Evolutionary conservation across 1,284 basidiomycete genomes (phyloP).

Genomic region (Moesziomyces aphidis): DNA sequence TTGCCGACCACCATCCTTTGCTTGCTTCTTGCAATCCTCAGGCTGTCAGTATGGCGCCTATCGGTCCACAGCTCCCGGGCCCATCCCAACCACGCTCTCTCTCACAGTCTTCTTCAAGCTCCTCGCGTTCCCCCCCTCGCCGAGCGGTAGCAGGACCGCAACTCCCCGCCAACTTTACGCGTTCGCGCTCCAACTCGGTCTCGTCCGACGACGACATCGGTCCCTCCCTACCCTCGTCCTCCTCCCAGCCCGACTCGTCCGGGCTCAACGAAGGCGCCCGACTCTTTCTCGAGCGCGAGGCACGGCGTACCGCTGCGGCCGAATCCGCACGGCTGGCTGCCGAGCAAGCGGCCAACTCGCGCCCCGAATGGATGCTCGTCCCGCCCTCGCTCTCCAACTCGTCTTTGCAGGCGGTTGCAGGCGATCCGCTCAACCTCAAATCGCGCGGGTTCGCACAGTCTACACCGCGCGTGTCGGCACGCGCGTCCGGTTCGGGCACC

Average conservation of each 20-base stretch:
- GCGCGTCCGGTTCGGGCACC: constrained; percentile 7
- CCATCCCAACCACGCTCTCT: constrained; percentile 13
- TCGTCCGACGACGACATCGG: constrained; percentile 12
- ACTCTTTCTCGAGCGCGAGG: constrained; percentile 44
- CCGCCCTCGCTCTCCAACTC: constrained; percentile 43
- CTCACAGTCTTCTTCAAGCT: constrained; percentile 12
- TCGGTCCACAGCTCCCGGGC: constrained; percentile 13
- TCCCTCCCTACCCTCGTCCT: constrained; percentile 14
- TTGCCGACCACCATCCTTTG: background rate
- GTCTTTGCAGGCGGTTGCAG: constrained; percentile 29
- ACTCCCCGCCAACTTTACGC: constrained; percentile 22
- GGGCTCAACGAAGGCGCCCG: constrained; percentile 23
- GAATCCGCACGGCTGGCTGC: constrained; percentile 25
- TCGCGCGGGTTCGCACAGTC: constrained; percentile 59
- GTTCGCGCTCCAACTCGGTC: constrained; percentile 18
- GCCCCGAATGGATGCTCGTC: constrained; percentile 55
- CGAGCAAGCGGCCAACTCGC: constrained; percentile 33
- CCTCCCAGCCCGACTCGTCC: background rate
- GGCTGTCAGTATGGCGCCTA: constrained; percentile 6
- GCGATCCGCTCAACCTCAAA: constrained; percentile 48
- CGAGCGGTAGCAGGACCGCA: constrained; percentile 25
- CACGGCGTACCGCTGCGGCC: constrained; percentile 25
- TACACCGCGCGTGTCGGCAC: constrained; percentile 39
- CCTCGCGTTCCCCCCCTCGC: constrained; percentile 6
- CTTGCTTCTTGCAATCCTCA: background rate